These are phyloP conservation scores for Ceratobasidium sp. DNA, from an alignment of 1,284 basidiomycete genomes.

Conservation along the genomic window DNA sequence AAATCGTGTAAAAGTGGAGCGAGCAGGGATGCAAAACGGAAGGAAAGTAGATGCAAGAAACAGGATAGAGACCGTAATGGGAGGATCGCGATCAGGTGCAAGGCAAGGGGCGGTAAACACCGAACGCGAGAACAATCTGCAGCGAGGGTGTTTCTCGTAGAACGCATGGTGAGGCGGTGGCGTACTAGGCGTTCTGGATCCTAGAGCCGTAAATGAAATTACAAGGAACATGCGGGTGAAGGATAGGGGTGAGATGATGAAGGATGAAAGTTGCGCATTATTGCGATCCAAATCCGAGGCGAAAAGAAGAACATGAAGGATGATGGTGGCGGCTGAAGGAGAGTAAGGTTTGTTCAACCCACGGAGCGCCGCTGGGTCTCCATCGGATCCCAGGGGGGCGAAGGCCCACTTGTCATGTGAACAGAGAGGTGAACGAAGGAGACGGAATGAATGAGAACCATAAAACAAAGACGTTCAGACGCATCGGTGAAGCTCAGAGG, in stretches of 20 bases:
- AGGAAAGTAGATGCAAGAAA: constrained; percentile 5
- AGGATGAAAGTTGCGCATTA: constrained; percentile 4
- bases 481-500: not conserved
- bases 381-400: not conserved
- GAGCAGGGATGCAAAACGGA: not conserved
- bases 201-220: constrained; percentile 4
- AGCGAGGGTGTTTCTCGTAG: not conserved
- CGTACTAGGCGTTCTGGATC: constrained; percentile 12
- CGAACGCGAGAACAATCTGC: constrained; percentile 16
- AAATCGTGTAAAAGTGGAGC: not conserved
- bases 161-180: constrained; percentile 19
- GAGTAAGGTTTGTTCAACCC: constrained; percentile 23
- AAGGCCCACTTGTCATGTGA: not conserved
- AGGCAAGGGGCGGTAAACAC: constrained; percentile 21
- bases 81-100: constrained; percentile 9
- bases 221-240: constrained; percentile 9
- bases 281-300: not conserved
- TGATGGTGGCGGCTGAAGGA: constrained; percentile 5
- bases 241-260: not conserved
- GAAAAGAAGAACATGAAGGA: constrained; percentile 10
- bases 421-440: constrained; percentile 19
- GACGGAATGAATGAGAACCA: not conserved
- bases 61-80: constrained; percentile 1
- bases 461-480: not conserved
- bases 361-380: not conserved